Conservation (phyloP, 2,329 filamentous ascomycete species). For the Cercospora sojina region DNA sequence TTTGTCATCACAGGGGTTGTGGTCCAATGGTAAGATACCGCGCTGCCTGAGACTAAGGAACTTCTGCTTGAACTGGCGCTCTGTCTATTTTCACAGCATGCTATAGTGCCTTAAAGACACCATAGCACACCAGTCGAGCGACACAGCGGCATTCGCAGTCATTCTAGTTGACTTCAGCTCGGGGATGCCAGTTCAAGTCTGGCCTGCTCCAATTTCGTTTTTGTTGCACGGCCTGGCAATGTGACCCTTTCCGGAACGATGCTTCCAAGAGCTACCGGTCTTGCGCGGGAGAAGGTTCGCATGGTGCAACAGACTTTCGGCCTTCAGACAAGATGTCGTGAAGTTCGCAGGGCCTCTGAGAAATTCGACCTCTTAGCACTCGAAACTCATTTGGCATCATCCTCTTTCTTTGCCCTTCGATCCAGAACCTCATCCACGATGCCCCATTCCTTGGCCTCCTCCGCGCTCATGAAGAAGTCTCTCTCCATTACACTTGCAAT, state of each 20-base stretch:
- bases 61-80: neutral
- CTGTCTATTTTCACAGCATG: neutral
- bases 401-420: conserved; percentile 46
- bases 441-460: conserved; percentile 84
- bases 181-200: neutral
- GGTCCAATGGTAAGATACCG: neutral
- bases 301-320: too few relatives aligned
- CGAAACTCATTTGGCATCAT: neutral
- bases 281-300: too few relatives aligned
- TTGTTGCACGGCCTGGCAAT: too few relatives aligned
- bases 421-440: conserved; percentile 87
- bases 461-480: conserved; percentile 87
- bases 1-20: neutral
- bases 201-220: neutral
- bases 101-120: neutral
- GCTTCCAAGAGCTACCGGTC: too few relatives aligned
- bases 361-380: neutral
- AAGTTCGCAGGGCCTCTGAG: too few relatives aligned
- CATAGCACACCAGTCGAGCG: neutral
- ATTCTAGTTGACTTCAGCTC: neutral
- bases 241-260: too few relatives aligned
- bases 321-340: too few relatives aligned
- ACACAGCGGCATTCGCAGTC: neutral
- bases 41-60: neutral
- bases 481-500: conserved; percentile 96